phyloP scores from a whole-genome alignment of 1,284 basidiomycete genomes.

The Apiotrichum mycotoxinovorans region DNA sequence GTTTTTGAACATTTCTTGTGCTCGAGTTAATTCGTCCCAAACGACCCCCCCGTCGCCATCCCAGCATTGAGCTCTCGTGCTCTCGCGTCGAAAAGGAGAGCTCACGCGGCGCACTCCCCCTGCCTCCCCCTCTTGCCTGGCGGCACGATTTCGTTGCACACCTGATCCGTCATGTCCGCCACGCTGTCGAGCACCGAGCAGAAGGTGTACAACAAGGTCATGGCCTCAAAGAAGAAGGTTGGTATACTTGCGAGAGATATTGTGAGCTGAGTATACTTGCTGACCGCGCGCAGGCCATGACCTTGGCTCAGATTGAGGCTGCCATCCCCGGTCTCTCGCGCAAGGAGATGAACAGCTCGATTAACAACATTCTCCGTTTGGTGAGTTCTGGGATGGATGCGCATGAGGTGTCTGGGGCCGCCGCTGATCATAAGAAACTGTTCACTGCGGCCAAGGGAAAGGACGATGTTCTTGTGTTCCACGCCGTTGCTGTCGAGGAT shows the following conservation, averaged over 20 bases:
- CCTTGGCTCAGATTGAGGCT: slow-evolving; percentile 24
- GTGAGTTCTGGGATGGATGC: slow-evolving; percentile 14
- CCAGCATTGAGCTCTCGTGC: too few relatives aligned
- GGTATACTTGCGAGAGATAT: slow-evolving; percentile 2
- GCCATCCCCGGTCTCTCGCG: slow-evolving; percentile 27
- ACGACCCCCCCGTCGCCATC: too few relatives aligned
- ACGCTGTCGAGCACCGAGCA: slow-evolving; percentile 41
- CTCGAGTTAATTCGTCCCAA: too few relatives aligned
- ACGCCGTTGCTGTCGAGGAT: slow-evolving; percentile 34
- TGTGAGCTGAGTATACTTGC: too few relatives aligned
- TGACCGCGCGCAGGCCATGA: slow-evolving; percentile 26
- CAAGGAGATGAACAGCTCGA: slow-evolving; percentile 23
- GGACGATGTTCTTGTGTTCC: slow-evolving; percentile 26
- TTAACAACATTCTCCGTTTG: slow-evolving; percentile 24
- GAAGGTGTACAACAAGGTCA: slow-evolving; percentile 47
- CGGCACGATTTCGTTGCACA: neutral
- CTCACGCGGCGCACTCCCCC: neutral
- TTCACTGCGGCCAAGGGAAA: slow-evolving; percentile 23
- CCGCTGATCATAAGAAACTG: slow-evolving; percentile 13
- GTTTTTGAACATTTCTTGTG: too few relatives aligned
- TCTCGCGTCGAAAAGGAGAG: neutral
- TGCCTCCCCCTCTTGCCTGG: neutral
- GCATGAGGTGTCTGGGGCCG: too few relatives aligned
- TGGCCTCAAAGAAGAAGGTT: slow-evolving; percentile 41
- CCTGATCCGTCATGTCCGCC: slow-evolving; percentile 23